Conservation (phyloP, 1,284 basidiomycete species). For the Malassezia nana region DNA sequence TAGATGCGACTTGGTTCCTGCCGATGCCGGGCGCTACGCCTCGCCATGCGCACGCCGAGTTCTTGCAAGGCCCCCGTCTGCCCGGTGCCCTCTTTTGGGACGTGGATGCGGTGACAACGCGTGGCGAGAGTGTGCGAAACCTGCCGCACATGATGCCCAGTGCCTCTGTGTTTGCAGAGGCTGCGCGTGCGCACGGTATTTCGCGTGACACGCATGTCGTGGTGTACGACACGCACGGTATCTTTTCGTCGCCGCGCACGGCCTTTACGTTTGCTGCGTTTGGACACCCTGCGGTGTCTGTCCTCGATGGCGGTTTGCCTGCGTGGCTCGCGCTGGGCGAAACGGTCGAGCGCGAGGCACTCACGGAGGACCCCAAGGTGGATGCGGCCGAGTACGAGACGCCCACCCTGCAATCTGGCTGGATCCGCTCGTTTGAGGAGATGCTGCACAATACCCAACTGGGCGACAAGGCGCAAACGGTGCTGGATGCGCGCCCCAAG, state of each 20-base stretch:
- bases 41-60: conserved; percentile 60
- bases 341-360: conserved; percentile 22
- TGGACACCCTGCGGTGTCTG: conserved; percentile 35
- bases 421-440: conserved; percentile 66
- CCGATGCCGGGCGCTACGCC: conserved; percentile 54
- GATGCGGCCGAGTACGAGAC: conserved; percentile 46
- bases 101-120: conserved; percentile 59
- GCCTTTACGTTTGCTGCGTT: conserved; percentile 42
- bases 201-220: conserved; percentile 67
- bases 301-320: conserved; percentile 42
- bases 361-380: conserved; percentile 13
- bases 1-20: conserved; percentile 75
- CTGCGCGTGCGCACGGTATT: conserved; percentile 70
- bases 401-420: conserved; percentile 54
- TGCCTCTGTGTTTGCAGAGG: conserved; percentile 61
- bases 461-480: conserved; percentile 57
- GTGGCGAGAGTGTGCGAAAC: conserved; percentile 27
- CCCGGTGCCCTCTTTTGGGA: conserved; percentile 69
- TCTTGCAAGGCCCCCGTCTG: conserved; percentile 57
- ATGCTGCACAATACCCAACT: conserved; percentile 63
- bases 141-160: conserved; percentile 90
- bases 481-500: conserved; percentile 77
- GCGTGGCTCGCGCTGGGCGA: conserved; percentile 32
- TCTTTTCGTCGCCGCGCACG: conserved; percentile 58
- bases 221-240: conserved; percentile 74